A percentile compares a stretch with the other conserved stretches of the same genome.
Conservation (phyloP, 2,329 filamentous ascomycete species). For the Myriosclerotinia scirpicola region DNA sequence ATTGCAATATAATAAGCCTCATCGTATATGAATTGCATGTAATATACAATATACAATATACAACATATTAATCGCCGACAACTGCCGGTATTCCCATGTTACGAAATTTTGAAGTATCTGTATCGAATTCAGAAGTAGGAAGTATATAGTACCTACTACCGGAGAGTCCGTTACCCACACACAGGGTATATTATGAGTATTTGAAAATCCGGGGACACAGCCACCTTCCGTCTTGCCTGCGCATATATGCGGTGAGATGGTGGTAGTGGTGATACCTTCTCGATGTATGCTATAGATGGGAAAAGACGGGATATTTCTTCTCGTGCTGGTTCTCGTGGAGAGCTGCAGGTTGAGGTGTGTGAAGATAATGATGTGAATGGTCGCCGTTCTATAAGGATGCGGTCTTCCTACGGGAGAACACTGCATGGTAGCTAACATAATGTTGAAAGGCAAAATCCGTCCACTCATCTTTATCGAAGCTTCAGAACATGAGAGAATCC, state of each 20-base stretch:
- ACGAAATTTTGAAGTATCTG: constrained; percentile 8
- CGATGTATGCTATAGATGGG: constrained; percentile 15
- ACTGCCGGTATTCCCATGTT: constrained; percentile 18
- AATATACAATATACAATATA: constrained; percentile 23
- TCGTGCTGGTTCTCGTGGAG: constrained; percentile 25
- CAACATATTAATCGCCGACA: constrained; percentile 27
- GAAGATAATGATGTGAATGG: constrained; percentile 25
- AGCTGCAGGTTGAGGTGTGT: constrained; percentile 22
- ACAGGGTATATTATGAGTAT: constrained; percentile 14
- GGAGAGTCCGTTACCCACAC: constrained; percentile 17
- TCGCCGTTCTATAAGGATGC: constrained; percentile 24
- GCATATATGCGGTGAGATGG: constrained; percentile 14
- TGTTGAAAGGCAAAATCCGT: constrained; percentile 11
- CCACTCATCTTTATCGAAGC: constrained; percentile 18
- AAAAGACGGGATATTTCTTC: constrained; percentile 23
- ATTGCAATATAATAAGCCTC: constrained; percentile 24
- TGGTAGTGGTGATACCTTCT: constrained; percentile 15
- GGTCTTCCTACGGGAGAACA: constrained; percentile 24
- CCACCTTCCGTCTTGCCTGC: constrained; percentile 18
- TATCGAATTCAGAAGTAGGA: constrained; percentile 10
- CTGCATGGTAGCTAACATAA: constrained; percentile 21
- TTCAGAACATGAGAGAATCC: constrained; percentile 18
- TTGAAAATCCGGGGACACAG: constrained; percentile 25
- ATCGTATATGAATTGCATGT: constrained; percentile 21
- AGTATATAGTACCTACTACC: constrained; percentile 24